Evolutionary conservation across 345 rosid genomes (phyloP), one percentile per base, ranked within the genome.

Genomic region (Pugionium cornutum): DNA sequence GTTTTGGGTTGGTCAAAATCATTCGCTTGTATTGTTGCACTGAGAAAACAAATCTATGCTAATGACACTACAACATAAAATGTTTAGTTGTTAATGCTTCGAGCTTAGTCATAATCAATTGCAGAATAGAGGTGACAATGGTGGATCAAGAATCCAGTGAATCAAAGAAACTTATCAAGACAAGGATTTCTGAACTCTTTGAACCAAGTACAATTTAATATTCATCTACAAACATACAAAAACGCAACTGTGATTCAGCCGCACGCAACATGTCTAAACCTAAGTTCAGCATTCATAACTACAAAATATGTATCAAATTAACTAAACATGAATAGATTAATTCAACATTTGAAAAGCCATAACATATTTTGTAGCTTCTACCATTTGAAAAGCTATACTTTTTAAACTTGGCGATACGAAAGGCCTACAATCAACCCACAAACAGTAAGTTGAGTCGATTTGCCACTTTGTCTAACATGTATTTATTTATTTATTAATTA

Each of bases 1-100:
- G 67, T 41, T 58, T 65, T 72, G 70, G 76, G 71, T 64, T 41
- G 54, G 66, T 32, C 27, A 4, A 40, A 49, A 34, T 42, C 39
- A 57, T 26, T 9, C 11, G 31, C 27, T 1, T 56, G 58, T 71
- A 54, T 5, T 39, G 48, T 39, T 18, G 4, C 57, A 35, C 9
- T 25, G 56, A 53, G 49, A 54, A 18, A 51, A 30, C 35, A 70
- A 61, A 41, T 32, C 62, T 53, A 41, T 35, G 46, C 7, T 58
- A 5, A 32, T 27, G 11, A 32, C 33, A 11, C 1, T 33, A 52
- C 11, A 64, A 18, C 35, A 53, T 10, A 4, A 51, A 36, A 27
- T 28, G 18, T 8, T 28, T 7, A 36, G 10, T 6, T 35, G 55
- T 8, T 1, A 10, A 34, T 4, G 27, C 27, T 33, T 11, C 31